These are phyloP conservation scores for Fusarium sp. DNA, from an alignment of 2,329 filamentous ascomycete genomes.

Conservation along the genomic window DNA sequence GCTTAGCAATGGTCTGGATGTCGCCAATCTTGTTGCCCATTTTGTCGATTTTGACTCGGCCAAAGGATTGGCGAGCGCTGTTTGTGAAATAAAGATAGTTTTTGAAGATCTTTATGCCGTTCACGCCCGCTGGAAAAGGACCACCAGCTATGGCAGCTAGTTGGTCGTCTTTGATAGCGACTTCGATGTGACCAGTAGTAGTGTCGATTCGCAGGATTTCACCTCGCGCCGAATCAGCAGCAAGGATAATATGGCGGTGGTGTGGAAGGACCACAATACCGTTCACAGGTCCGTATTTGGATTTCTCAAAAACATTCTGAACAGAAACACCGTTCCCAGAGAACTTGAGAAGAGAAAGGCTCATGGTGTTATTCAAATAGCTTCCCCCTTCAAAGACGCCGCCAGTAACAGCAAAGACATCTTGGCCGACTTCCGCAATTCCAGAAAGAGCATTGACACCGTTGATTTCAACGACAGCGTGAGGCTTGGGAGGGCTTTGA, in stretches of 20 bases:
- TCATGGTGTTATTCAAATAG: not conserved
- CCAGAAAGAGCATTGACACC: slow-evolving; percentile 5
- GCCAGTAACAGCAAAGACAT: not conserved
- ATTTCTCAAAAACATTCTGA: not conserved
- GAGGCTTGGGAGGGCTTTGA: rapidly evolving
- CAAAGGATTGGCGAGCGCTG: not conserved
- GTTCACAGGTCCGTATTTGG: not conserved
- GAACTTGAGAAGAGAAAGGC: slow-evolving; percentile 2
- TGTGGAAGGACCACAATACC: not conserved
- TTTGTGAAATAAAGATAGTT: slow-evolving; percentile 18
- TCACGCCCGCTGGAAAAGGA: not conserved
- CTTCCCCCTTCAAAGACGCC: not conserved
- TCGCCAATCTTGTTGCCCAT: not conserved
- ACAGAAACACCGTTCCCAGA: not conserved
- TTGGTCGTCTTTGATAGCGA: not conserved
- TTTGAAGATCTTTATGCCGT: slow-evolving; percentile 2
- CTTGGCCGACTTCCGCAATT: not conserved
- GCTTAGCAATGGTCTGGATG: not conserved
- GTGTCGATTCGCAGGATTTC: slow-evolving; percentile 7
- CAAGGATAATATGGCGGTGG: slow-evolving; percentile 6
- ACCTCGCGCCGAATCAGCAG: slow-evolving; percentile 11
- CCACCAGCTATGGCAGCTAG: not conserved
- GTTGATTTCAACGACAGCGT: not conserved
- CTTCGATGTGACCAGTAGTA: not conserved
- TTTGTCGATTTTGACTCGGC: not conserved